Base-by-base conservation (phyloP, 2,329 filamentous ascomycete species). In the Talaromyces marneffei region DNA sequence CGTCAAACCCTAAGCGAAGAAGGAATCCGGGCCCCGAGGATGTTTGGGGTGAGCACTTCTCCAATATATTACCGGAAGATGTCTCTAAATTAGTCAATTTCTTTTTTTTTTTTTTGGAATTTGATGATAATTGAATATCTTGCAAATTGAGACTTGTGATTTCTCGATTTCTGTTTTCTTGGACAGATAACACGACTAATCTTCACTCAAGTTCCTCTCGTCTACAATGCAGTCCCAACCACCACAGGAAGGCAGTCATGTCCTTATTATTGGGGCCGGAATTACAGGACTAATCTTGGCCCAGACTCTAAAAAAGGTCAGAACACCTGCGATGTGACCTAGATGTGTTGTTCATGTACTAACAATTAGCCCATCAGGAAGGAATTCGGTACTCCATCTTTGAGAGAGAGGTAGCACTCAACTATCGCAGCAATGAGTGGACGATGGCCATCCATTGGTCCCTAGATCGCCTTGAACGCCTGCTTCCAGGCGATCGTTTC, bases 391-490 rank as follows among this genome's bases (percentile, higher is more conserved):
- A 60, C 60, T 57, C 62, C 6, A 60, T 69, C 57, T 68, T 66
- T 52, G 68, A 70, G 50, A 65, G 60, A 18, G 68, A 70, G 20
- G 40, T 48, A 9, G 64, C 61, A 10, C 58, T 66, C 16, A 66
- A 65, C 42, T 65, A 65, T 33, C 67, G 69, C 50, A 67, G 64
- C 54, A 69, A 61, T 50, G 69, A 67, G 66, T 70, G 66, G 70
- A 70, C 63, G 54, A 72, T 68, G 66, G 67, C 61, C 53, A 67
- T 66, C 55, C 70, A 69, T 62, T 71, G 65, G 68, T 63, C 62
- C 27, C 63, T 66, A 16, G 60, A 56, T 44, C 62, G 50, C 57
- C 63, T 68, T 60, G 63, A 64, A 55, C 57, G 61, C 23, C 62
- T 63, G 55, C 63, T 66, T 33, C 67, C 55, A 31, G 57, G 46